phyloP scores from a whole-genome alignment of 345 rosid species.

The Bretschneidera sinensis region DNA sequence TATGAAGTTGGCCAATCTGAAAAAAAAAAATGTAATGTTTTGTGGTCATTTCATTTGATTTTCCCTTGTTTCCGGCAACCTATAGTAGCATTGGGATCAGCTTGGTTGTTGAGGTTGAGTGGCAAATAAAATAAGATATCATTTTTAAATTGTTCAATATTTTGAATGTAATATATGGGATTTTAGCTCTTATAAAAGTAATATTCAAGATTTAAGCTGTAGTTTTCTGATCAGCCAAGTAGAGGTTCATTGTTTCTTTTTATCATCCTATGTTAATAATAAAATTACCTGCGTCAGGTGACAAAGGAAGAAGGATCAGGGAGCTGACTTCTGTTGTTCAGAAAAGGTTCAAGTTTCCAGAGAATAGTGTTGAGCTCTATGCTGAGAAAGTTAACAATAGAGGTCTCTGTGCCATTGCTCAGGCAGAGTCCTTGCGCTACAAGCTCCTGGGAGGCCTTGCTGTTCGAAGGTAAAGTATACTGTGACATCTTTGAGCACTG shows the following conservation, averaged over 20 bases:
- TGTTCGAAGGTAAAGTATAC: slow-evolving; percentile 50
- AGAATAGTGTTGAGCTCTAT: slow-evolving; percentile 71
- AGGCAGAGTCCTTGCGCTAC: slow-evolving; percentile 85
- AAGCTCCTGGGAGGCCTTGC: slow-evolving; percentile 94
- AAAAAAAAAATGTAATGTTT: too few species aligned
- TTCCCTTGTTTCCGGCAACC: too few species aligned
- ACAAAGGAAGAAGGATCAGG: slow-evolving; percentile 81
- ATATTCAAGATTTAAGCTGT: too few species aligned
- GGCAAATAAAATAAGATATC: too few species aligned
- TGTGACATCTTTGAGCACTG: neutral
- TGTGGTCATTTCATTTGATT: too few species aligned
- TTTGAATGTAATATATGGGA: too few species aligned
- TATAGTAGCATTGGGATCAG: too few species aligned
- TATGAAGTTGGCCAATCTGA: neutral
- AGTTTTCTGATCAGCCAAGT: neutral
- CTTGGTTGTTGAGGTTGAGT: too few species aligned
- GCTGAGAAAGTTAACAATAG: slow-evolving; percentile 72
- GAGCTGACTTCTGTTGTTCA: slow-evolving; percentile 78
- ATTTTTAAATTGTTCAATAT: too few species aligned
- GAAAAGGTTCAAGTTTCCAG: slow-evolving; percentile 66
- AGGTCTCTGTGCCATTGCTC: slow-evolving; percentile 92
- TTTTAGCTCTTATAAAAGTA: too few species aligned
- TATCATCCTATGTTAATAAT: neutral
- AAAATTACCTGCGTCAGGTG: slow-evolving; percentile 34
- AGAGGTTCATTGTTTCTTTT: neutral